A percentile compares a stretch with the other conserved stretches of the same genome.
Conservation (phyloP, 164 flowering plant genomes). For the Aristolochia californica region DNA sequence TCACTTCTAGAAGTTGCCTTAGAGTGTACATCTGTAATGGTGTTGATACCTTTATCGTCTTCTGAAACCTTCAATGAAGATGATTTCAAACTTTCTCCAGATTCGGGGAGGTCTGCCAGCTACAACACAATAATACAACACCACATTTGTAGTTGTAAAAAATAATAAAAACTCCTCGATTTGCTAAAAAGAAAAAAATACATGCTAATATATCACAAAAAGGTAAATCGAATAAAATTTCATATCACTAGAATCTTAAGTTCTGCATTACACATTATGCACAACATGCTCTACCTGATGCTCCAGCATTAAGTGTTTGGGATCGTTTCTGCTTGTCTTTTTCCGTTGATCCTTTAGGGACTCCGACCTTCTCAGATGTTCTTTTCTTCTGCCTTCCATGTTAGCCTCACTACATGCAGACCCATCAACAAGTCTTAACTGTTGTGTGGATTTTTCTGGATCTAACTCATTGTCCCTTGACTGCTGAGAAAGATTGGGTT, state of each 20-base stretch:
- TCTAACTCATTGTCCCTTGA: constrained; percentile 21
- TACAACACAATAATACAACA: neutral
- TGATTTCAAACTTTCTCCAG: constrained; percentile 3
- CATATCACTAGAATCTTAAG: neutral
- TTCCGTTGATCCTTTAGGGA: constrained; percentile 37
- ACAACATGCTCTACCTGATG: constrained; percentile 8
- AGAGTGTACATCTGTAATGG: too few relatives aligned
- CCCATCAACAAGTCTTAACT: constrained; percentile 24
- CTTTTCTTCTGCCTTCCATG: constrained; percentile 24
- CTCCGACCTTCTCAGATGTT: constrained; percentile 33
- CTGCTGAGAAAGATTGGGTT: constrained; percentile 11
- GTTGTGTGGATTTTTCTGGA: constrained; percentile 18
- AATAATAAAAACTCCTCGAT: too few relatives aligned
- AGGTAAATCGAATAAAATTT: too few relatives aligned
- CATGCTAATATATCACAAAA: neutral
- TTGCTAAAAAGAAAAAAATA: neutral
- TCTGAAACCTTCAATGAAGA: neutral
- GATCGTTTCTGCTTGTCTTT: neutral
- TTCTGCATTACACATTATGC: too few relatives aligned
- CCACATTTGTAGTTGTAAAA: too few relatives aligned
- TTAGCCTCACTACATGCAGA: constrained; percentile 13
- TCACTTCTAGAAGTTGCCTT: too few relatives aligned
- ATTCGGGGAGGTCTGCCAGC: constrained; percentile 7
- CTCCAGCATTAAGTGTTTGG: neutral
- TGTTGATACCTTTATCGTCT: too few relatives aligned